Base-by-base conservation (phyloP, 345 rosid genomes). In the Firmiana major region DNA sequence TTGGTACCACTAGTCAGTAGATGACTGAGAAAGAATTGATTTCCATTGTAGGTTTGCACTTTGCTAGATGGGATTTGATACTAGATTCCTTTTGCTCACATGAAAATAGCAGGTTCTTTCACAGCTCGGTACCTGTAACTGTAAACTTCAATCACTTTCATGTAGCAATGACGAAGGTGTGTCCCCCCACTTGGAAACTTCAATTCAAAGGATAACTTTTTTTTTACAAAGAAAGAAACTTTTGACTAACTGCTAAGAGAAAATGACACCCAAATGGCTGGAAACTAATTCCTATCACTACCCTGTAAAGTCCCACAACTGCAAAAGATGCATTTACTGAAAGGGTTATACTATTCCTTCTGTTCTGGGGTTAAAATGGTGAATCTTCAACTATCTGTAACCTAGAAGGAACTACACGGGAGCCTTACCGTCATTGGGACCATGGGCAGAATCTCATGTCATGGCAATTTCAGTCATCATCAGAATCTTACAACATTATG, bases 71-170 rank as follows among this genome's bases (percentile, higher is more conserved):
- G 45, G 74, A 65, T 59, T 71, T 49, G 75, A 76, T 68, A 62
- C 80, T 74, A 54, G 70, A 77, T 80, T 80, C 85, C 77, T 48
- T 54, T n/a, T 12, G 63, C 1, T 43, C 77, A 70, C 19, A 78
- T 34, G 62, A 62, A 80, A 38, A 60, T 7, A 63, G 64, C 15
- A 58, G 77, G 77, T 77, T 80, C 79, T 24, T 42, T 38, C 36
- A 67, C 77, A 69, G 36, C 22, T 59, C 58, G 65, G 12, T 4
- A 16, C 24, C 51, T 58, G 11, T 60, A 74, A 46, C 68, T 54
- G 74, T 55, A 19, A 9, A 64, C 76, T 40, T 51, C 67, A 67
- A 6, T 22, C 28, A 49, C 71, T 77, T 54, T 57, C 57, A 63
- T 58, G 60, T 57, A 63, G 71, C 59, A 57, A 78, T 80, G 80